Percentiles rank a stretch among this genome's conserved stretches.
phyloP scores from a whole-genome alignment of 2,329 filamentous ascomycete genomes.

The Aspergillus viridinutans region DNA sequence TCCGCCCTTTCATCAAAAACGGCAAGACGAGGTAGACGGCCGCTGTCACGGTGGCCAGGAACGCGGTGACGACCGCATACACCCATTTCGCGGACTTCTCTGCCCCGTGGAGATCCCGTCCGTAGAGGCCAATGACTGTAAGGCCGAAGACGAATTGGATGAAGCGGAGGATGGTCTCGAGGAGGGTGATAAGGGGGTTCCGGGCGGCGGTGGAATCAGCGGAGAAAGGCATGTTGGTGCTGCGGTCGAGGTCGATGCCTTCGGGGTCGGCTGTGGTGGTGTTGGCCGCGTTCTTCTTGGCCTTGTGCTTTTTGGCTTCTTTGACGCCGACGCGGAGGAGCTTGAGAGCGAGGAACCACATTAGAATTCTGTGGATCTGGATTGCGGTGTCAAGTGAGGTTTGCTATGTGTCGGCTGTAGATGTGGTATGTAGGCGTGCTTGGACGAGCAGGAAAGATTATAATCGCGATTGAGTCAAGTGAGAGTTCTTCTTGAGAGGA shows the following conservation, averaged over 20 bases:
- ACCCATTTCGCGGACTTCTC: constrained; percentile 67
- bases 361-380: constrained; percentile 7
- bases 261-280: constrained; percentile 12
- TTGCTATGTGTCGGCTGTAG: not conserved
- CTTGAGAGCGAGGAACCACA: constrained; percentile 29
- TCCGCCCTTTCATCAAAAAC: constrained; percentile 34
- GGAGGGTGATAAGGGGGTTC: constrained; percentile 16
- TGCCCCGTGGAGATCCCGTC: constrained; percentile 55
- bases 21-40: constrained; percentile 63
- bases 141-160: constrained; percentile 72
- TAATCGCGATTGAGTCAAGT: not conserved
- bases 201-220: constrained; percentile 10
- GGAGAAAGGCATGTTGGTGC: constrained; percentile 14
- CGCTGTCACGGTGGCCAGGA: constrained; percentile 61
- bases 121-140: constrained; percentile 75
- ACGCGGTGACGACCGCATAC: constrained; percentile 68
- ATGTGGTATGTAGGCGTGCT: not conserved
- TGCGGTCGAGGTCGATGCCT: constrained; percentile 12
- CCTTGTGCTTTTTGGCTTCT: constrained; percentile 29
- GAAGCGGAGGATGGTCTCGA: constrained; percentile 57
- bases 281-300: constrained; percentile 20
- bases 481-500: not conserved
- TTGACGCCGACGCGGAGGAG: constrained; percentile 24
- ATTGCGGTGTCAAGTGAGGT: not conserved
- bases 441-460: not conserved